Evolutionary conservation across 2,329 filamentous ascomycete genomes (phyloP), one percentile per base, ranked within the genome.

Genomic region (Xylogone sp.): DNA sequence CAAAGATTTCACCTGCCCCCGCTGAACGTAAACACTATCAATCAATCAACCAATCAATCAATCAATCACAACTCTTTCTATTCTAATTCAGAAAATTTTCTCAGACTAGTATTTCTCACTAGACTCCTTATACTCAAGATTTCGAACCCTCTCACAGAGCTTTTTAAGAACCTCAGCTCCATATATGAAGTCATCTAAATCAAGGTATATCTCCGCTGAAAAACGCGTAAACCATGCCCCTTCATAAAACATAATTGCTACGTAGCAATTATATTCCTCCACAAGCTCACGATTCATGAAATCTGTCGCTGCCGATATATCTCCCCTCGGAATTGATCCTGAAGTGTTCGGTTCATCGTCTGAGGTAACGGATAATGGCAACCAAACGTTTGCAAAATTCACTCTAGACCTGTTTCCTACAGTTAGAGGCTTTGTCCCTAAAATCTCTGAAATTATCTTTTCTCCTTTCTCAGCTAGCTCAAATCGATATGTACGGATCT

Each of bases 151-250:
- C 43, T 73, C 72, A 60, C 78, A 83, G 3, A 88, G 59, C 29
- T 73, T 70, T 45, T 66, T 65, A 42, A 67, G 43, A 5, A 43
- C 53, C n/a, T 57, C 64, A 0, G 76, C 88, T 3, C 79, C 78
- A 79, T 81, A 88, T 65, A 86, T 81, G 64, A 94, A 96, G 68
- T 97, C 91, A 12, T 76, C 75, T 57, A 86, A 66, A 21, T 90
- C 89, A 18, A 97, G 70, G 65, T 94, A 97, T 0, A 94, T 79
- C 74, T 96, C 90, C 13, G 82, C 89, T 64, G 87, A 91, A 45
- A 96, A 63, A 45, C 93, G 74, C 0, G 78, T 75, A 87, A 87
- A 96, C 65, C 85, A 79, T 49, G 75, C 75, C 0, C 77, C 78
- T 0, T 70, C 75, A 58, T 91, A 83, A 8, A 77, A 68, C 52